Percentiles rank a stretch among this genome's conserved stretches.
Conservation (phyloP, 1,284 basidiomycete genomes). For the Fomitiporia mediterranea region DNA sequence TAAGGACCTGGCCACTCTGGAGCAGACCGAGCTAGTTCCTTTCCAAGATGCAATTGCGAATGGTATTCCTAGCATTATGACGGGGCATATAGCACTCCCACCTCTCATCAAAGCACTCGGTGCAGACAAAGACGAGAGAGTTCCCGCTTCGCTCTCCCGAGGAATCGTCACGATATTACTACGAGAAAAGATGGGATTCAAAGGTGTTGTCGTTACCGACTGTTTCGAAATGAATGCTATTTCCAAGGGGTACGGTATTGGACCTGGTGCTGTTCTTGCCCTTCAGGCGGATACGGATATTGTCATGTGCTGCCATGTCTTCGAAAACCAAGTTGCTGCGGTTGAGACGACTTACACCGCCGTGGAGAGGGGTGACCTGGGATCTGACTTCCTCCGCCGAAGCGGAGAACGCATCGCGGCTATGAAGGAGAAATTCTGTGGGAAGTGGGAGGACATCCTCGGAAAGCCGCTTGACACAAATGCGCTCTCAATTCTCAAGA, state of each 20-base stretch:
- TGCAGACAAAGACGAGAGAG: constrained; percentile 31
- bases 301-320: constrained; percentile 66
- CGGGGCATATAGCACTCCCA: constrained; percentile 66
- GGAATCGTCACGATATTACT: constrained; percentile 50
- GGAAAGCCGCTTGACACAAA: constrained; percentile 24
- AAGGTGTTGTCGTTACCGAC: constrained; percentile 59
- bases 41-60: constrained; percentile 43
- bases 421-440: constrained; percentile 49
- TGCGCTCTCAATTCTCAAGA: constrained; percentile 26
- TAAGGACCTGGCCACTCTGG: constrained; percentile 41
- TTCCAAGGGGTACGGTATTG: constrained; percentile 41
- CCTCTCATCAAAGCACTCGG: constrained; percentile 3
- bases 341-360: constrained; percentile 49
- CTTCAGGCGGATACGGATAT: constrained; percentile 61
- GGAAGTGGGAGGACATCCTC: constrained; percentile 42
- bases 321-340: constrained; percentile 47
- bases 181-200: constrained; percentile 42
- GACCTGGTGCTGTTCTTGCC: constrained; percentile 48
- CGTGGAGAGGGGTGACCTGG: constrained; percentile 38
- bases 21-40: constrained; percentile 50
- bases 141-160: constrained; percentile 54
- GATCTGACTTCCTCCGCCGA: constrained; percentile 33
- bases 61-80: constrained; percentile 56
- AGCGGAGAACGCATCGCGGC: constrained; percentile 42
- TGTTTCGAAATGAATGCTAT: constrained; percentile 72